Base-by-base conservation (phyloP, 768 basidiomycete genomes). In the Tephrocybe rancida region DNA sequence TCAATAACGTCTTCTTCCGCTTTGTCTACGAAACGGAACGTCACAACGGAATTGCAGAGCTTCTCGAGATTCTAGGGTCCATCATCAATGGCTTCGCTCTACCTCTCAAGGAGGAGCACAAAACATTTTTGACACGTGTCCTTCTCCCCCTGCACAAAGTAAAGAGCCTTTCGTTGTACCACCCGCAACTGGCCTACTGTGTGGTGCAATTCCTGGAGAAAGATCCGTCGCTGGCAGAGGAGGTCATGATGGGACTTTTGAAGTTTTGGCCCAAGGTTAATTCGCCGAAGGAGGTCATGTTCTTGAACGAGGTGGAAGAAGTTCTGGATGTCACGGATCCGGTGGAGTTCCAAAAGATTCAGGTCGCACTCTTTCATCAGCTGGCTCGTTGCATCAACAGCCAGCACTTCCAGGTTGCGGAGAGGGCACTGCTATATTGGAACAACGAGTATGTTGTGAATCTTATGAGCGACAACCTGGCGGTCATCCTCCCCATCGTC, bases 361-460 rank as follows among this genome's bases (percentile, higher is more conserved):
- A 97, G 71, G 76, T 91, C 18, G 84, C 90, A 9, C 75, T 98
- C 38, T 99, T 99, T 81, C 87, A 87, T 50, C 97, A 98, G 69
- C 82, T 99, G 25, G 88, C 95, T 29, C 83, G 93, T 56, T 99
- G 97, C 74, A 95, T 99, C 83, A 97, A 96, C 69, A 95, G 92
- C 65, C 97, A 98, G 70, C 97, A 99, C 73, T 99, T 99, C 84
- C 97, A 99, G 73, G 96, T 99, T 26, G 96, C 97, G 5, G 97
- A 99, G 71, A 85, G 97, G 38, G 96, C 96, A 3, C 72, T 99
- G 55, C 81, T 97, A 61, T 98, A 97, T 70, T 99, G 97, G 97
- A 98, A 98, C 75, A 98, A 98, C 74, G 97, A 98, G 74, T 99
- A 98, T 73, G 95, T 98, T 60, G 92, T 99, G 63, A 99, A 97